Base-by-base conservation (phyloP, 2,329 filamentous ascomycete species). In the Colletotrichum sp. region DNA sequence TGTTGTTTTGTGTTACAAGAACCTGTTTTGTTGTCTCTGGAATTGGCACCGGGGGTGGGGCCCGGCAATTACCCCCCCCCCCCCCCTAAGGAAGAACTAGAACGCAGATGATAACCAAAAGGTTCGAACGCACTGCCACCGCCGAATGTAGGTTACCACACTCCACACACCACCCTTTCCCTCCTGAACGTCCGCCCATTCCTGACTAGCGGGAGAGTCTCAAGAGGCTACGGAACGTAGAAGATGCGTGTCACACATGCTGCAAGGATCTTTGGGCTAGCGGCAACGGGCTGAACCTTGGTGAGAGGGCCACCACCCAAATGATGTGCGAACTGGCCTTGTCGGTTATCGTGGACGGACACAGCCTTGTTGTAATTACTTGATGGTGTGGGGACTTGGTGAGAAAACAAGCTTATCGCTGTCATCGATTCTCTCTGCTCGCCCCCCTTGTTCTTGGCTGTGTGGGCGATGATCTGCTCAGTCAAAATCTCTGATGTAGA, bases 401-500 rank as follows among this genome's bases (percentile, higher is more conserved):
- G 43, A 52, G n/a, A 21, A 21, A 21, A 52, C 43, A 52, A 52
- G 43, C 43, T 52, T 52, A 52, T 21, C 43, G 43, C 12, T 52
- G 43, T 21, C 43, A 52, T 21, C 13, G 43, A 13, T 4, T 21
- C 2, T 3, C 18, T 52, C 43, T 52, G 43, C 43, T 52, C 43
- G 43, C 10, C 43, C 43, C 43, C 38, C 38, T 43, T n/a, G 38
- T 43, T 43, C 38, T 43, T 43, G 38, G 38, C 18, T 16, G 38
- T 48, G 43, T 52, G 43, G 43, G n/a, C 16, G 36, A 38, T 52
- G 43, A 52, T 52, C 43, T 52, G 16, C 43, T 52, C n/a, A 13
- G 43, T 52, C 43, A 52, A 4, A 52, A 52, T 52, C 43, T 52
- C 43, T 52, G n/a, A 80, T 81, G 26, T 58, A 76, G 7, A 48